Conservation (phyloP, 352 stramenopile species). For the Hyaloperonospora brassicae region DNA sequence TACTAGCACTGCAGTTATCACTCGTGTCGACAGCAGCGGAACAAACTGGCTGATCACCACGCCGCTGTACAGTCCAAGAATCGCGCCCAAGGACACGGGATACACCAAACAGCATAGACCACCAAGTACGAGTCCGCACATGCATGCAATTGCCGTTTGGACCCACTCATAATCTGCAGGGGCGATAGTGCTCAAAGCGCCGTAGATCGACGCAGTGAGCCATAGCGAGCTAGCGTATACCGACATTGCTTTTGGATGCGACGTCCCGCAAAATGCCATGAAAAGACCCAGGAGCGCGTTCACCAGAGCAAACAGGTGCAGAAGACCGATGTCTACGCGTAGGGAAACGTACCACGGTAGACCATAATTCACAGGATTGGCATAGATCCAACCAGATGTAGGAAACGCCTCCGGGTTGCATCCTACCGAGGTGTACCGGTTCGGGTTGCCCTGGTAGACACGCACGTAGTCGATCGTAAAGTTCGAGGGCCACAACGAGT, state of each 20-base stretch:
- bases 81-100: conserved; percentile 43
- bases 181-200: conserved; percentile 42
- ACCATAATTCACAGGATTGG: conserved; percentile 78
- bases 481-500: conserved; percentile 87
- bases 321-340: conserved; percentile 35
- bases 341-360: conserved; percentile 78
- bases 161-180: conserved; percentile 57
- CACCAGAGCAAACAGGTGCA: conserved; percentile 45
- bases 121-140: conserved; percentile 69
- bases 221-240: conserved; percentile 51
- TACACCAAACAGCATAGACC: conserved; percentile 58
- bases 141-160: conserved; percentile 49
- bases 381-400: conserved; percentile 88
- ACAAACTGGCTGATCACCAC: conserved; percentile 65
- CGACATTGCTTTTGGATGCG: conserved; percentile 44
- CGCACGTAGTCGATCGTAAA: conserved; percentile 94
- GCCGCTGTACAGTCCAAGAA: conserved; percentile 58
- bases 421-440: conserved; percentile 87
- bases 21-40: conserved; percentile 43
- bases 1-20: conserved; percentile 46
- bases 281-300: conserved; percentile 47
- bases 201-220: conserved; percentile 62
- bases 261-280: conserved; percentile 51
- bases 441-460: conserved; percentile 89
- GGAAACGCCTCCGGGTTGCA: conserved; percentile 89